Evolutionary conservation across 345 rosid species (phyloP).

Genomic region (Laguncularia racemosa): DNA sequence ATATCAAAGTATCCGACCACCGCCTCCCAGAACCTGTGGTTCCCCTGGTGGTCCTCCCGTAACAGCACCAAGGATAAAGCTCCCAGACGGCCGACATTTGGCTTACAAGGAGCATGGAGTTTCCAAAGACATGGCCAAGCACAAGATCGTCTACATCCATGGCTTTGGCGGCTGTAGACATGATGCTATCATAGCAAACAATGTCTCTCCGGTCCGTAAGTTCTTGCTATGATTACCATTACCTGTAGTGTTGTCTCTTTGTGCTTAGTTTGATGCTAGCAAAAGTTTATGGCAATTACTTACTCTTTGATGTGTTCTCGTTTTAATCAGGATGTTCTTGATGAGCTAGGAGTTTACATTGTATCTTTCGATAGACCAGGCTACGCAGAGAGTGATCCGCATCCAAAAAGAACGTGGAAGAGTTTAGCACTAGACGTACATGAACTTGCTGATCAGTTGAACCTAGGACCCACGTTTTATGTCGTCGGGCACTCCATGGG

Average conservation of each 20-base stretch:
- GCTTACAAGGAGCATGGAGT: conserved; percentile 48
- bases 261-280: too few relatives aligned
- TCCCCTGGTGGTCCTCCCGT: conserved; percentile 30
- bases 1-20: conserved; percentile 38
- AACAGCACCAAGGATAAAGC: conserved; percentile 35
- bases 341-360: conserved; percentile 46
- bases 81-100: conserved; percentile 53
- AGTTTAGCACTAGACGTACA: conserved; percentile 55
- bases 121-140: conserved; percentile 27
- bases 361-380: conserved; percentile 68
- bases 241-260: background rate
- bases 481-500: conserved; percentile 55
- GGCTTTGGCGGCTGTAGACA: conserved; percentile 34
- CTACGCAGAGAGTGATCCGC: conserved; percentile 68
- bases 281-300: too few relatives aligned
- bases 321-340: conserved; percentile 31
- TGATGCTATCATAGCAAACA: conserved; percentile 8
- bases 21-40: conserved; percentile 30
- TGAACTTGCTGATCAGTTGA: conserved; percentile 64
- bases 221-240: background rate
- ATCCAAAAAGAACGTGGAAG: conserved; percentile 40
- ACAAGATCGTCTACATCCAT: conserved; percentile 35
- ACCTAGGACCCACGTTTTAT: conserved; percentile 46
- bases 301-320: too few relatives aligned
- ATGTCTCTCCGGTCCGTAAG: too few relatives aligned